A percentile compares a stretch with the other conserved stretches of the same genome.
Conservation (phyloP, 225 moss, liverwort and hornwort species). For the Climacium dendroides region DNA sequence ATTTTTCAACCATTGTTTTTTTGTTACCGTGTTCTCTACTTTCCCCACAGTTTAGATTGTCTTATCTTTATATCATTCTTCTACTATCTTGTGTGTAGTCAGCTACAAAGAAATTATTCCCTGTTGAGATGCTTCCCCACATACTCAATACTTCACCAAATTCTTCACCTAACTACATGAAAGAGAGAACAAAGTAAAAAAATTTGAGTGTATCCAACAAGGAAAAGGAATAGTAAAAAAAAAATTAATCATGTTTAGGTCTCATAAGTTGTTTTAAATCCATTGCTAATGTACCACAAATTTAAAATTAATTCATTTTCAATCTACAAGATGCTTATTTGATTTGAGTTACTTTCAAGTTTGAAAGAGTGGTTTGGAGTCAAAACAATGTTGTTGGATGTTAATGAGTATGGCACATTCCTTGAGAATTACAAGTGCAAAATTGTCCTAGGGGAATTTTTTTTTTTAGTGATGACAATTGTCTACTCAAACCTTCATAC, state of each 20-base stretch:
- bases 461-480: too few species aligned
- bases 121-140: background rate
- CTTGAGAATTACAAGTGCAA: background rate
- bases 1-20: background rate
- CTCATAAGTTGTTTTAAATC: rapidly evolving
- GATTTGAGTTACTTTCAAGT: background rate
- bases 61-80: background rate
- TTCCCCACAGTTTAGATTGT: background rate
- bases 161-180: background rate
- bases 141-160: background rate
- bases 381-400: background rate
- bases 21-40: background rate
- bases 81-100: background rate
- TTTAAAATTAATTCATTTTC: background rate
- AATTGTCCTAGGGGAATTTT: rapidly evolving
- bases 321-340: background rate
- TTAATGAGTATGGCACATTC: background rate
- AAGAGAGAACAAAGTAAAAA: background rate
- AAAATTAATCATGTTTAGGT: background rate
- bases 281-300: background rate
- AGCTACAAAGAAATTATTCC: background rate
- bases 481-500: too few species aligned
- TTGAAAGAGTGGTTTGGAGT: rapidly evolving
- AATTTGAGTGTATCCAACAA: background rate
- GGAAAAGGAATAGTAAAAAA: background rate